Evolutionary conservation across 1,139 yeast genomes (phyloP).

Genomic region (Yamadazyma triangularis): DNA sequence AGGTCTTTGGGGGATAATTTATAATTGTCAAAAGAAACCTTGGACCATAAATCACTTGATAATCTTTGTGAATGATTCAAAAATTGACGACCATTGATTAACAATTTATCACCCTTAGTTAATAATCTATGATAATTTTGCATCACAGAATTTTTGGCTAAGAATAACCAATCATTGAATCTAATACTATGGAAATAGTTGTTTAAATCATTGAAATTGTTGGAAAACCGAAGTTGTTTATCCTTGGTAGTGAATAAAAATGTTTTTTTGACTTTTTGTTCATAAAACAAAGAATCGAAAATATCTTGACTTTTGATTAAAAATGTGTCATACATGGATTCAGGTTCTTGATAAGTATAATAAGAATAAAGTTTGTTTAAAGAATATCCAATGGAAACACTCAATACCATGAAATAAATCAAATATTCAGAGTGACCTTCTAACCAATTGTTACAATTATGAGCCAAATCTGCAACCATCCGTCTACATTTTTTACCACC

Average conservation of each 20-base stretch:
- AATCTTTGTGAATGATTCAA: too few relatives aligned
- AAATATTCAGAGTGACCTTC: conserved; percentile 10
- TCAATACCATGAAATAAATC: conserved; percentile 6
- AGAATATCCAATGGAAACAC: background rate
- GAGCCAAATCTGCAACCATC: background rate
- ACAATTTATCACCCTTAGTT: too few relatives aligned
- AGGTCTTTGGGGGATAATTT: too few relatives aligned
- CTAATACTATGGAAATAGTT: too few relatives aligned
- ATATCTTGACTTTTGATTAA: background rate
- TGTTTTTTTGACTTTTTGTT: conserved; percentile 1
- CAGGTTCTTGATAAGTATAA: background rate
- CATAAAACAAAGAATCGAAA: conserved; percentile 2
- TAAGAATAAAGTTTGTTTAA: background rate
- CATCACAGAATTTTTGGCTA: too few relatives aligned
- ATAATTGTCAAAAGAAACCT: too few relatives aligned
- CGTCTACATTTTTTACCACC: background rate
- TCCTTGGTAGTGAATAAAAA: conserved; percentile 1
- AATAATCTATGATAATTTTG: too few relatives aligned
- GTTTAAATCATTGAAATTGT: background rate
- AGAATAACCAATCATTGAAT: too few relatives aligned
- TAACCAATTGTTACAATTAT: conserved; percentile 5
- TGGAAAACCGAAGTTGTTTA: conserved; percentile 1
- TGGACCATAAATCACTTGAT: too few relatives aligned
- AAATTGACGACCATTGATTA: too few relatives aligned
- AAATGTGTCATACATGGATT: background rate